Base-by-base conservation (phyloP, 2,329 filamentous ascomycete species). In the Blastomyces gilchristii region DNA sequence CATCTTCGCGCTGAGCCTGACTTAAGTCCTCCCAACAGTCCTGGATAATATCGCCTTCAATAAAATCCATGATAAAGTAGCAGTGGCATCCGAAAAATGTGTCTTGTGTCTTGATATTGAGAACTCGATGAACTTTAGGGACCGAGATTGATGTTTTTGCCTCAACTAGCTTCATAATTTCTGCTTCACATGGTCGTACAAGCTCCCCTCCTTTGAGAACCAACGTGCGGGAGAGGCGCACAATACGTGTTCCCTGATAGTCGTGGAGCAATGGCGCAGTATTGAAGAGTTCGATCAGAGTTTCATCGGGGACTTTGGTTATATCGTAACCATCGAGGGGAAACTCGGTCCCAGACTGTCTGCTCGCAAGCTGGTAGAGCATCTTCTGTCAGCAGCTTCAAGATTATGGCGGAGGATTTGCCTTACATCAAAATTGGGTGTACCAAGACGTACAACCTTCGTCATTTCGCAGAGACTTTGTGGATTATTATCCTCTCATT, bases 221-320 rank as follows among this genome's bases (percentile, higher is more conserved):
- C 31, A 68, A 62, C 56, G 58, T 64, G 16, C 62, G 61, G n/a
- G 66, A 67, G 28, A 68, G 39, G 52, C 61, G 66, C 50, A 67
- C 63, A 63, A 68, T 66, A 39, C 25, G 66, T 63, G 25, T 66
- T 22, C n/a, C n/a, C n/a, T 22, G n/a, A 22, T 22, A 22, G n/a
- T 22, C n/a, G n/a, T 22, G n/a, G n/a, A 22, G n/a, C n/a, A 22
- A 22, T 22, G n/a, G n/a, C n/a, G n/a, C 63, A 37, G 63, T 66
- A 28, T 67, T 61, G 53, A 66, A 65, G 45, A 67, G 62, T 37
- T 53, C 25, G 28, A 61, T 65, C 57, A 31, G 28, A 4, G 28
- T 31, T 31, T 31, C 28, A 31, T 31, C 4, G 4, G 4, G 28
- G 28, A 31, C 28, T 31, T 31, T 31, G 28, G 28, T 31, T 31